Conservation (phyloP, 129 eudicot species). For the Flaveria bidentis region DNA sequence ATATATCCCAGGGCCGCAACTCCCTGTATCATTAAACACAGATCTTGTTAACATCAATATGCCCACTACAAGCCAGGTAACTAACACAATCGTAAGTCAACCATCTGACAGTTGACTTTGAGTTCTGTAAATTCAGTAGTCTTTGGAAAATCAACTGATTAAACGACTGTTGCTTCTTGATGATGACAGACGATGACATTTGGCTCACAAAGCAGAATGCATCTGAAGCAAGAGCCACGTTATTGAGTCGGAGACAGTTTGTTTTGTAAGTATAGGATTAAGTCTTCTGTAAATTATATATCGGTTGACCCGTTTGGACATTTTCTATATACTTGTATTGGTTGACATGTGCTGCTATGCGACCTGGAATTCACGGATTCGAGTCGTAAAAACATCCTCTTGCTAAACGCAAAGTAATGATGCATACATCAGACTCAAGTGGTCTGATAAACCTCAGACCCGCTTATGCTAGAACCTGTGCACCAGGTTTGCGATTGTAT, state of each 20-base stretch:
- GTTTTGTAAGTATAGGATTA: conserved; percentile 34
- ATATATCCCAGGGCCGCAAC: conserved; percentile 70
- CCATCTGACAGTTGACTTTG: conserved; percentile 12
- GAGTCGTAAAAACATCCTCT: too few species aligned
- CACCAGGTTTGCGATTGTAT: background rate
- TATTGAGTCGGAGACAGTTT: conserved; percentile 42
- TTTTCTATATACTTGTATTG: conserved; percentile 25
- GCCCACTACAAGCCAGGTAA: conserved; percentile 51
- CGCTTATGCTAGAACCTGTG: too few species aligned
- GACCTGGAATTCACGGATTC: too few species aligned
- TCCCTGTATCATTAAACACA: conserved; percentile 58
- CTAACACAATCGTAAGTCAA: background rate
- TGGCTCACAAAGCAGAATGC: conserved; percentile 48
- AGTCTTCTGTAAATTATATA: conserved; percentile 34
- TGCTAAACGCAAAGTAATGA: too few species aligned
- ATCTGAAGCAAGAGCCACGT: conserved; percentile 59
- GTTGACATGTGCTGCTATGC: background rate
- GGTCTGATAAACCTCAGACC: too few species aligned
- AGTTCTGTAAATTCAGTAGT: background rate
- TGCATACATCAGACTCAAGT: too few species aligned
- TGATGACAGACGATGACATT: conserved; percentile 41
- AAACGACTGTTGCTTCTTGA: conserved; percentile 12
- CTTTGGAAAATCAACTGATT: conserved; percentile 1
- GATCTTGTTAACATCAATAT: conserved; percentile 57
- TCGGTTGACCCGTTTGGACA: conserved; percentile 27